These are phyloP conservation scores for Lachancea dasiensis DNA, from an alignment of 805 yeast species.

Conservation along the genomic window DNA sequence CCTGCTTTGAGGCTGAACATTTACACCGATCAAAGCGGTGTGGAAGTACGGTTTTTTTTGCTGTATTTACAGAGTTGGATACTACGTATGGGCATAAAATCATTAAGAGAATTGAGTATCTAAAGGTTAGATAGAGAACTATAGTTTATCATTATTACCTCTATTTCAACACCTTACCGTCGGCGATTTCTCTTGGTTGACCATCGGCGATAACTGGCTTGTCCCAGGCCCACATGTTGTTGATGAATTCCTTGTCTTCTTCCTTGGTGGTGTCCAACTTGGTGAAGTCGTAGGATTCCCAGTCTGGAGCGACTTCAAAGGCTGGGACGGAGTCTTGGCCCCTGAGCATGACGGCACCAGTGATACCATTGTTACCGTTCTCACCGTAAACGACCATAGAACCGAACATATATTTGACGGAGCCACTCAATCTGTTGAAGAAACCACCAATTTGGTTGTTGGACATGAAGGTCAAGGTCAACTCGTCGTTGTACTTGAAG, in stretches of 20 bases:
- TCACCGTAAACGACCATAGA: slow-evolving; percentile 89
- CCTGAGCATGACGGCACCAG: slow-evolving; percentile 89
- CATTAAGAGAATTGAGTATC: background rate
- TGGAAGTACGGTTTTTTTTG: no score
- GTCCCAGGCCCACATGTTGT: slow-evolving; percentile 98
- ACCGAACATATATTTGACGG: slow-evolving; percentile 89
- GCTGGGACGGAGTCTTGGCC: slow-evolving; percentile 89
- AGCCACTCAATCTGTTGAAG: slow-evolving; percentile 86
- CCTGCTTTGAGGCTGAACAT: no score
- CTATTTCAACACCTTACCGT: slow-evolving; percentile 95
- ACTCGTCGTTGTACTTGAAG: slow-evolving; percentile 94
- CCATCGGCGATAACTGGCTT: slow-evolving; percentile 82
- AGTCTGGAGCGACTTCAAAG: slow-evolving; percentile 97
- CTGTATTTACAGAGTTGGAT: no score
- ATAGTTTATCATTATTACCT: background rate
- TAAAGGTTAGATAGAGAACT: background rate
- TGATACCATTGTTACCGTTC: slow-evolving; percentile 93
- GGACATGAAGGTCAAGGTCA: slow-evolving; percentile 93
- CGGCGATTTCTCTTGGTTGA: slow-evolving; percentile 80
- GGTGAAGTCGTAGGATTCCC: slow-evolving; percentile 87
- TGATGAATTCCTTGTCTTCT: slow-evolving; percentile 72
- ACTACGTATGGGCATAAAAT: background rate
- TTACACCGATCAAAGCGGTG: no score
- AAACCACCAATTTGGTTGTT: slow-evolving; percentile 96
- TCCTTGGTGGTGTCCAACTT: slow-evolving; percentile 76